phyloP scores from a whole-genome alignment of 768 basidiomycete genomes.

The Fomitopsis serialis region DNA sequence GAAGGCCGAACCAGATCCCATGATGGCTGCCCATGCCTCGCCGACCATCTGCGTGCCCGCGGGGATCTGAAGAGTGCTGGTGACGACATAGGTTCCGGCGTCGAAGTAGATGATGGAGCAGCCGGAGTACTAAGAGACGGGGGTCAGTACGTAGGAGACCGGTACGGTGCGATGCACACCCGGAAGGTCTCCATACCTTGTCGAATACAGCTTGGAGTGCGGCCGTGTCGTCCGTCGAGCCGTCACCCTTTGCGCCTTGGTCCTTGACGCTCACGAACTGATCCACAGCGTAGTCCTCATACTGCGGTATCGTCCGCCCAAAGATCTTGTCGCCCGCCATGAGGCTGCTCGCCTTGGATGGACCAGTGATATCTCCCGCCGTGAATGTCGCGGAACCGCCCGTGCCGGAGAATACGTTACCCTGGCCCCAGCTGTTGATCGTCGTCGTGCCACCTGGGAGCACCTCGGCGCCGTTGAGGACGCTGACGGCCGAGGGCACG shows the following conservation, averaged over 20 bases:
- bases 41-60: constrained; percentile 42
- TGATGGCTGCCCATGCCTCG: constrained; percentile 46
- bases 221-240: constrained; percentile 68
- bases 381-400: constrained; percentile 37
- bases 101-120: constrained; percentile 84
- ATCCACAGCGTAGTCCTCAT: constrained; percentile 49
- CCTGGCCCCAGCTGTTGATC: constrained; percentile 71
- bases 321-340: constrained; percentile 60
- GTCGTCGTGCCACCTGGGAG: constrained; percentile 58
- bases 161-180: too few relatives aligned
- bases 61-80: constrained; percentile 43
- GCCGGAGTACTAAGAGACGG: constrained; percentile 49
- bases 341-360: constrained; percentile 52
- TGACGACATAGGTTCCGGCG: constrained; percentile 48
- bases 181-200: too few relatives aligned
- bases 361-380: constrained; percentile 43
- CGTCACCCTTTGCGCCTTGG: constrained; percentile 71
- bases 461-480: constrained; percentile 44
- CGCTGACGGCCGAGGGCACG: constrained; percentile 56
- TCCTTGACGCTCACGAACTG: constrained; percentile 72
- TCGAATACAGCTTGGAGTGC: constrained; percentile 58
- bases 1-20: constrained; percentile 40
- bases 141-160: too few relatives aligned
- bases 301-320: constrained; percentile 62
- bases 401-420: constrained; percentile 61